Conservation (phyloP, 2,329 filamentous ascomycete genomes). For the Alternaria conjuncta region DNA sequence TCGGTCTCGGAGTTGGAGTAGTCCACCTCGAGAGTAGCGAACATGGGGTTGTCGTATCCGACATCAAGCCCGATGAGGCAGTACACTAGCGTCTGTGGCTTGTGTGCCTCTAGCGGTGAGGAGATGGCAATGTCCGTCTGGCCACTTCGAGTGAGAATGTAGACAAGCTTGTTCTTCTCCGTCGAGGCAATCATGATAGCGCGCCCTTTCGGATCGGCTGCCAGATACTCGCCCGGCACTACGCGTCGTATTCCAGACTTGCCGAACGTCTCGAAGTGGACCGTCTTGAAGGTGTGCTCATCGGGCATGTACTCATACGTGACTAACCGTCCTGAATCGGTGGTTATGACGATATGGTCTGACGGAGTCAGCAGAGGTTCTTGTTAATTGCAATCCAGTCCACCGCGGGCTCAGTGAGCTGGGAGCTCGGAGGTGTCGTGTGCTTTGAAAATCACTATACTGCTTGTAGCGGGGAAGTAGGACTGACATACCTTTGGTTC, state of each 20-base stretch:
- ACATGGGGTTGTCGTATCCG: conserved; percentile 95
- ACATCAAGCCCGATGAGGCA: conserved; percentile 89
- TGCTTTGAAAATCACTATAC: conserved; percentile 58
- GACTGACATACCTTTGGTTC: conserved; percentile 82
- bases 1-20: conserved; percentile 93
- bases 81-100: conserved; percentile 87
- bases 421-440: conserved; percentile 33
- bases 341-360: conserved; percentile 97
- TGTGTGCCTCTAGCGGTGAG: conserved; percentile 94
- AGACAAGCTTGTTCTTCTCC: conserved; percentile 99
- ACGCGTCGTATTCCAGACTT: conserved; percentile 95
- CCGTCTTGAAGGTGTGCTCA: conserved; percentile 83
- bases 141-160: conserved; percentile 93
- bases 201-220: conserved; percentile 92
- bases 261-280: conserved; percentile 97
- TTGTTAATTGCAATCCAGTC: conserved; percentile 38
- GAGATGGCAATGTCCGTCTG: conserved; percentile 96
- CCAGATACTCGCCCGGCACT: conserved; percentile 93
- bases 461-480: conserved; percentile 42
- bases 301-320: conserved; percentile 90
- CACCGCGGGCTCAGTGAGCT: conserved; percentile 33
- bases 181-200: conserved; percentile 92
- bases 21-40: conserved; percentile 92
- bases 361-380: conserved; percentile 44
- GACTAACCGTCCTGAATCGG: conserved; percentile 93